Conservation (phyloP, 331 rosid genomes). For the Rhamnella rubrinervis region DNA sequence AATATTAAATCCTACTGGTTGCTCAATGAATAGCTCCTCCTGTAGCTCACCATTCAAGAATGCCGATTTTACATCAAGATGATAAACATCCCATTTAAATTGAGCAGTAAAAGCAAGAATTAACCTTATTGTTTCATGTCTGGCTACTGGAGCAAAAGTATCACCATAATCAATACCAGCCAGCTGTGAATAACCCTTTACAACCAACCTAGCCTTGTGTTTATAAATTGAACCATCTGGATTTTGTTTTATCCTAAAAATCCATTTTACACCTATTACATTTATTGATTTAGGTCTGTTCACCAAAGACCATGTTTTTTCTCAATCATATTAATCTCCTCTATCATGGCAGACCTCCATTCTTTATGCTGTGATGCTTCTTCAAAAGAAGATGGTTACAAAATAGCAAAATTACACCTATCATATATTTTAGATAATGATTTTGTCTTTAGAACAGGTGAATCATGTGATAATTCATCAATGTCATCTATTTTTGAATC, state of each 20-base stretch:
- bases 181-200: not conserved
- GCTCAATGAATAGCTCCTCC: not conserved
- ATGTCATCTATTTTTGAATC: too few relatives aligned
- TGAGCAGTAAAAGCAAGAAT: not conserved
- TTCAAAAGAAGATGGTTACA: not conserved
- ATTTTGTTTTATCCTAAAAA: too few relatives aligned
- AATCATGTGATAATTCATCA: not conserved
- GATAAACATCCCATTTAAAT: not conserved
- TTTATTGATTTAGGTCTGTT: not conserved
- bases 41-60: slow-evolving; percentile 1
- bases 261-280: not conserved
- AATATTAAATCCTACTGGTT: not conserved
- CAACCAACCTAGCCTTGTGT: not conserved
- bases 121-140: slow-evolving; percentile 1
- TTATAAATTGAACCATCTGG: not conserved
- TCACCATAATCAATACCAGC: not conserved
- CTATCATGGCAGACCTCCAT: not conserved
- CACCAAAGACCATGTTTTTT: not conserved
- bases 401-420: not conserved
- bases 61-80: slow-evolving; percentile 11
- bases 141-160: not conserved
- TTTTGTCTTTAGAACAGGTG: not conserved
- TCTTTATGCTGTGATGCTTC: not conserved
- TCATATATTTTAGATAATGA: not conserved
- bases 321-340: not conserved